Evolutionary conservation across 306 rosid genomes (phyloP).

Genomic region (Hippophae tibetana): DNA sequence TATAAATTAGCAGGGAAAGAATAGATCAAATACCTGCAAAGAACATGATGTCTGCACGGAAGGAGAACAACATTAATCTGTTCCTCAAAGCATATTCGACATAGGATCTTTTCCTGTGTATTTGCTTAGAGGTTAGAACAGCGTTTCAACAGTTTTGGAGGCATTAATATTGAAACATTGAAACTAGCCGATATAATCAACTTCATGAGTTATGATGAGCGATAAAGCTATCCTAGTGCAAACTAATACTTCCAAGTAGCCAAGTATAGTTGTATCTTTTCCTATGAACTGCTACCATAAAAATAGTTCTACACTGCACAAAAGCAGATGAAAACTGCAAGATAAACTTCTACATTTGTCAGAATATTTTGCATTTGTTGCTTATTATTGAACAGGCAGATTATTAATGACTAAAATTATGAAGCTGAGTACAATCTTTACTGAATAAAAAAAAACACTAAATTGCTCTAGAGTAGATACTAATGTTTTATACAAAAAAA

Average conservation of each 20-base stretch:
- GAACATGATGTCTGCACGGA: constrained; percentile 83
- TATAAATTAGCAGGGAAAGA: background rate
- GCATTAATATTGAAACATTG: background rate
- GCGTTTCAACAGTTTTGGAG: constrained; percentile 10
- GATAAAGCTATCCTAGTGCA: background rate
- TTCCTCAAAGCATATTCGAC: constrained; percentile 82
- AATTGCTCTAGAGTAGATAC: too few species aligned
- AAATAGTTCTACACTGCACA: too few species aligned
- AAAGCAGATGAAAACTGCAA: too few species aligned
- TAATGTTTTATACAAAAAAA: too few species aligned
- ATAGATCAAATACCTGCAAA: constrained; percentile 51
- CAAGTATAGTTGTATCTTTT: background rate
- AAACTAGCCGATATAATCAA: background rate
- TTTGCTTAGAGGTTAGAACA: constrained; percentile 10
- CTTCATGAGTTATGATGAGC: background rate
- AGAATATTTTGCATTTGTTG: too few species aligned
- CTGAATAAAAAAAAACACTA: too few species aligned
- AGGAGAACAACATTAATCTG: constrained; percentile 67
- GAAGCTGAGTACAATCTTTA: too few species aligned
- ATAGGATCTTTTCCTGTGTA: constrained; percentile 78
- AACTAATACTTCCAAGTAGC: background rate
- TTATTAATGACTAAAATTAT: too few species aligned
- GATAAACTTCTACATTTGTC: too few species aligned
- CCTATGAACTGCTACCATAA: too few species aligned
- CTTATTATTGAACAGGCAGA: too few species aligned